Percentiles rank a stretch among this genome's conserved stretches.
These are phyloP conservation scores for Lipomyces starkeyi DNA, from an alignment of 805 yeast genomes.

Conservation along the genomic window DNA sequence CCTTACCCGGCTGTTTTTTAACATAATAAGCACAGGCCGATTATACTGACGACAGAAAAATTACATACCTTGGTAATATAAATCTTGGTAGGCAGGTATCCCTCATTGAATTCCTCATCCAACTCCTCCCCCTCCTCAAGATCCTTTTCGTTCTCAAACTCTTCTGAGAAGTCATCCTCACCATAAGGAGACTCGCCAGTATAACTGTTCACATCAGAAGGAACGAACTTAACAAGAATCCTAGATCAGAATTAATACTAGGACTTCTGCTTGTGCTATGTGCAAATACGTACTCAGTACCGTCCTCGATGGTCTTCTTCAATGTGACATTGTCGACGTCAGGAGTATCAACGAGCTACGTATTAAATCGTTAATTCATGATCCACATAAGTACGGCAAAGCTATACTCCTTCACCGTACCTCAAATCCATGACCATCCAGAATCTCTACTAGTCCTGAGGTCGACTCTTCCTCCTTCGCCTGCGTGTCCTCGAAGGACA, in stretches of 20 bases:
- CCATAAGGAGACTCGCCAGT: constrained; percentile 1
- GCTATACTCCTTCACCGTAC: background rate
- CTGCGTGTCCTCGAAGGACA: constrained; percentile 23
- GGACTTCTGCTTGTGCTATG: background rate
- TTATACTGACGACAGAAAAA: background rate
- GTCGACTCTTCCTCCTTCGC: constrained; percentile 15
- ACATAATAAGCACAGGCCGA: background rate
- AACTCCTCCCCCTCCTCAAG: constrained; percentile 17
- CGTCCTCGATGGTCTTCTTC: constrained; percentile 6
- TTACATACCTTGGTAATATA: constrained; percentile 21
- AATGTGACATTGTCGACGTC: constrained; percentile 14
- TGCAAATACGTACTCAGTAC: constrained; percentile 7
- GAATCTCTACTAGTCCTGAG: constrained; percentile 5
- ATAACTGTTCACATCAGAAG: constrained; percentile 29
- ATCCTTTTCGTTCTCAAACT: constrained; percentile 17
- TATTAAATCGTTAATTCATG: background rate
- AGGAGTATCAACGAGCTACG: constrained; percentile 1
- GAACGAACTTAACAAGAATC: constrained; percentile 21
- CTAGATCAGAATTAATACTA: background rate
- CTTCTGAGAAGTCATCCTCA: constrained; percentile 13
- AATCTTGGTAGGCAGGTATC: constrained; percentile 23
- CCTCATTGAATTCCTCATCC: constrained; percentile 15
- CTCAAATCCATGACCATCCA: constrained; percentile 16
- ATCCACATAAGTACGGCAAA: background rate
- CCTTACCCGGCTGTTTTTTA: constrained; percentile 21